Conservation (phyloP, 208 protist species). For the Crithidia bombi region DNA sequence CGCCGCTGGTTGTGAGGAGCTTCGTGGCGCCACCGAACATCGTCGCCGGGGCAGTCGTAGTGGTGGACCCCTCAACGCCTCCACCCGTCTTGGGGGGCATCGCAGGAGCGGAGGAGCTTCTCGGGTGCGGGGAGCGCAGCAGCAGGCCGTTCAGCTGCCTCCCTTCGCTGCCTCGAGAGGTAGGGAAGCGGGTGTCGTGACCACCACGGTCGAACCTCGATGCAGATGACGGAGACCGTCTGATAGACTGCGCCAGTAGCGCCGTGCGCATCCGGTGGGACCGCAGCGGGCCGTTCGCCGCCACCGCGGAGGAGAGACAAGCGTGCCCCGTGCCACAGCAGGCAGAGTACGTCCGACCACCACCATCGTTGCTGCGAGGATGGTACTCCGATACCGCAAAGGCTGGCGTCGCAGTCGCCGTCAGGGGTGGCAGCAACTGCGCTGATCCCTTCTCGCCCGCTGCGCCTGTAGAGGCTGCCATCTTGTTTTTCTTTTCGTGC, state of each 20-base stretch:
- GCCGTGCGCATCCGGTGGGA: constrained; percentile 23
- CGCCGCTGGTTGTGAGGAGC: constrained; percentile 33
- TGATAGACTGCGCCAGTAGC: constrained; percentile 7
- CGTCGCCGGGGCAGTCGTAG: background rate
- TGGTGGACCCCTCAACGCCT: background rate
- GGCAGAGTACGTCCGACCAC: constrained; percentile 42
- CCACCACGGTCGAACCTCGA: background rate
- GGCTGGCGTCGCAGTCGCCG: background rate
- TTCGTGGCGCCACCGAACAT: constrained; percentile 8
- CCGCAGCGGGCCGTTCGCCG: constrained; percentile 7
- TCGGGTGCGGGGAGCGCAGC: background rate
- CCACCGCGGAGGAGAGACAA: constrained; percentile 39
- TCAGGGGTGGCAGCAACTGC: background rate
- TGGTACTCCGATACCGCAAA: background rate
- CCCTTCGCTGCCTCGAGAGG: background rate
- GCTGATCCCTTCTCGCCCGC: background rate
- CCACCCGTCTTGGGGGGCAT: background rate
- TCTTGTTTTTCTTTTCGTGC: constrained; percentile 8
- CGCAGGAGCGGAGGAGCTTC: background rate
- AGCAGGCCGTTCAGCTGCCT: background rate
- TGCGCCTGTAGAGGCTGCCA: background rate
- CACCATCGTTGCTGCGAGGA: background rate
- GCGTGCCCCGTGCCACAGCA: constrained; percentile 75
- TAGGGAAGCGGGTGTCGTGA: background rate
- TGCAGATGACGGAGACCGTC: background rate